Evolutionary conservation across 805 yeast species (phyloP).

Genomic region (Candida chauliodis): DNA sequence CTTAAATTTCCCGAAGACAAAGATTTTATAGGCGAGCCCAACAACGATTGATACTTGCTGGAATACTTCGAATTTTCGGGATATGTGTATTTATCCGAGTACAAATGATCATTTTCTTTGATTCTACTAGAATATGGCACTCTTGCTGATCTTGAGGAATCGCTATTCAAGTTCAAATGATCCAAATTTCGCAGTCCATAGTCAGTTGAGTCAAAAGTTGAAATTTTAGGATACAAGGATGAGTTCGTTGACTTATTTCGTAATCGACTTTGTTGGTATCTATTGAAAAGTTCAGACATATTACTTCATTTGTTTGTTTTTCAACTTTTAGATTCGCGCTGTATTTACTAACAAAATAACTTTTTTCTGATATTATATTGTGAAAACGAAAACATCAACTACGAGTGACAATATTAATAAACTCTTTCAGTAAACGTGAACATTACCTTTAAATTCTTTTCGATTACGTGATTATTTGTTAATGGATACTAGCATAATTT

Average conservation of each 20-base stretch:
- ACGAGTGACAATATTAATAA: no score
- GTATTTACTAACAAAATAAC: no score
- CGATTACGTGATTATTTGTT: no score
- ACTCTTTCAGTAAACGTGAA: no score
- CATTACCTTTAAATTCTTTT: no score
- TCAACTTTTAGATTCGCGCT: no score
- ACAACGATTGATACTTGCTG: not conserved
- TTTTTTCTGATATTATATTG: no score
- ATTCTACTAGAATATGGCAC: constrained; percentile 1
- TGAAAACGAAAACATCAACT: no score
- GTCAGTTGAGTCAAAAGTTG: not conserved
- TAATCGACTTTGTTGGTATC: constrained; percentile 3
- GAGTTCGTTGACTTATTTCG: not conserved
- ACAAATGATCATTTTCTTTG: not conserved
- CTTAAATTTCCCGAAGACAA: not conserved
- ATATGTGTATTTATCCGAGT: no score
- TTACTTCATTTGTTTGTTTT: constrained; percentile 2
- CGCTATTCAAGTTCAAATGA: not conserved
- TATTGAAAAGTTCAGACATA: constrained; percentile 9
- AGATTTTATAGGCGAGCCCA: constrained; percentile 6
- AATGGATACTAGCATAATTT: no score
- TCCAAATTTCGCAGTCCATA: no score
- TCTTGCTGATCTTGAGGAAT: not conserved
- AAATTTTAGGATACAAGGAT: not conserved
- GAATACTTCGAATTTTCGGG: not conserved